These are phyloP conservation scores for Pyrrhoderma lamaoense DNA, from an alignment of 1,284 basidiomycete genomes.

Conservation along the genomic window DNA sequence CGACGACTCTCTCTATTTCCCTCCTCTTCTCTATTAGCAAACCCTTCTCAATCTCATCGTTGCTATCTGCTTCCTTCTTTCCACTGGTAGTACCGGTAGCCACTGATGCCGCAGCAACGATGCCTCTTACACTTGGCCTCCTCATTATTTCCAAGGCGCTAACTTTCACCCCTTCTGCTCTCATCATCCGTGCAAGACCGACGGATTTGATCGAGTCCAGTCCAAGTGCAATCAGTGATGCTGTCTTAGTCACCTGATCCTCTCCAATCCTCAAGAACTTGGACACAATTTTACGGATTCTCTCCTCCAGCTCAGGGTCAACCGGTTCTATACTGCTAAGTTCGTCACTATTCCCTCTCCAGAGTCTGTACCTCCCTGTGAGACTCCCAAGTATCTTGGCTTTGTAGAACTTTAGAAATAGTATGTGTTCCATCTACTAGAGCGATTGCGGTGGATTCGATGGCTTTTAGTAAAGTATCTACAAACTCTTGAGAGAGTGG, in stretches of 20 bases:
- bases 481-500: conserved; percentile 21
- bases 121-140: conserved; percentile 21
- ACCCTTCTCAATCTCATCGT: neutral
- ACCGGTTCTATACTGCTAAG: neutral
- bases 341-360: neutral
- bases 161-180: conserved; percentile 27
- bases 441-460: conserved; percentile 18
- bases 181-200: conserved; percentile 33
- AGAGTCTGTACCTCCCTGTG: neutral
- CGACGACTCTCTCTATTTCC: conserved; percentile 18
- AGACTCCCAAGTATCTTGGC: neutral
- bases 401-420: neutral
- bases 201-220: conserved; percentile 44
- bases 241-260: conserved; percentile 25
- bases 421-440: conserved; percentile 9
- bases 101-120: conserved; percentile 6
- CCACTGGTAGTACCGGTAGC: too few species aligned
- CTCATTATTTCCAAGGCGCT: conserved; percentile 33
- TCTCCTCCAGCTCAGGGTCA: conserved; percentile 6
- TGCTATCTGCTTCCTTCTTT: conserved; percentile 1
- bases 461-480: conserved; percentile 23
- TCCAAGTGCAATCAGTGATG: conserved; percentile 39
- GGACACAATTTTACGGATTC: conserved; percentile 27
- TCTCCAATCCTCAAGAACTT: conserved; percentile 31
- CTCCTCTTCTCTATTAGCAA: conserved; percentile 7